These are phyloP conservation scores for Sphaerobolus stellatus DNA, from an alignment of 1,284 basidiomycete genomes.

Conservation along the genomic window DNA sequence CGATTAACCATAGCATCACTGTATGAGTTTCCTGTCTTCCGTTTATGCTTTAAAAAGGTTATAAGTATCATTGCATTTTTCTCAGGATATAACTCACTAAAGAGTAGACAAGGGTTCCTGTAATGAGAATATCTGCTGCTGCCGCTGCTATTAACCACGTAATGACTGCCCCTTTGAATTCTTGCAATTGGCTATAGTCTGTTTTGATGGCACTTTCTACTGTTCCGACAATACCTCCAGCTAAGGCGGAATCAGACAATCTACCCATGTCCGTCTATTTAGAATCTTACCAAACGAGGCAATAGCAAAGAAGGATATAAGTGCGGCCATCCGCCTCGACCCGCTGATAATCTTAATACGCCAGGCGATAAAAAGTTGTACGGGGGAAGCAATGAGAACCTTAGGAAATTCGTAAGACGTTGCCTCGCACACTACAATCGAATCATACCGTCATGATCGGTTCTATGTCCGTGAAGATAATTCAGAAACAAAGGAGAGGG, in stretches of 20 bases:
- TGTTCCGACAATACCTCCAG: conserved; percentile 47
- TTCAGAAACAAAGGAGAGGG: neutral
- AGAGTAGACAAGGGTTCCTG: conserved; percentile 41
- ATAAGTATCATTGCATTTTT: neutral
- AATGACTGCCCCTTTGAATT: conserved; percentile 43
- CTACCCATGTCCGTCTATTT: neutral
- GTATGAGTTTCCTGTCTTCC: neutral
- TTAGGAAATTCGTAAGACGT: conserved; percentile 16
- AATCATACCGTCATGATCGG: conserved; percentile 20
- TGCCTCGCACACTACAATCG: neutral
- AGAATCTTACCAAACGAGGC: conserved; percentile 37
- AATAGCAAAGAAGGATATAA: conserved; percentile 39
- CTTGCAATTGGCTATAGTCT: conserved; percentile 40
- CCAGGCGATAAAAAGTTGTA: conserved; percentile 55
- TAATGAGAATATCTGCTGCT: conserved; percentile 47
- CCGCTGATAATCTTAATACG: conserved; percentile 45
- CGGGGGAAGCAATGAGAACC: conserved; percentile 49
- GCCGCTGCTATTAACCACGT: conserved; percentile 49
- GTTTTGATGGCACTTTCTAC: conserved; percentile 34
- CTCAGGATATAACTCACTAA: conserved; percentile 34
- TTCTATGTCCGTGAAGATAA: conserved; percentile 18
- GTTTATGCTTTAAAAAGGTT: neutral
- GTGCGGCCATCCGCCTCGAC: conserved; percentile 34
- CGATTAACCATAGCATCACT: neutral
- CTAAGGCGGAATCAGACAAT: conserved; percentile 24